Percentiles rank a stretch among this genome's conserved stretches.
These are phyloP conservation scores for Neonectria sp. DNA, from an alignment of 2,329 filamentous ascomycete genomes.

Conservation along the genomic window DNA sequence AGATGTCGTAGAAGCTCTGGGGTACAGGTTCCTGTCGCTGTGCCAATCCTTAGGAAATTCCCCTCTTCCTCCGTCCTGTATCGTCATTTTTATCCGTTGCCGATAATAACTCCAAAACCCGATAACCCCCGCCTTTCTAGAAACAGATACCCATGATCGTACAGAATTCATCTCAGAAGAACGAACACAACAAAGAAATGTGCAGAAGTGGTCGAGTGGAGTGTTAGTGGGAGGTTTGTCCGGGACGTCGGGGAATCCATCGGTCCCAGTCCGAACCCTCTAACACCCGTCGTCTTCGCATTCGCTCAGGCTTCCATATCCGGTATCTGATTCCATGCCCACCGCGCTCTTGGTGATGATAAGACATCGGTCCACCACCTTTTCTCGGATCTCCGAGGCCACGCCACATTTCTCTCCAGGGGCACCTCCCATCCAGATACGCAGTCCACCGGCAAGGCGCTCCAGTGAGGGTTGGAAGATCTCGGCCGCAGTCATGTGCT, in stretches of 20 bases:
- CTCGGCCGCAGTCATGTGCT: conserved; percentile 63
- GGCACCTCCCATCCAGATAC: conserved; percentile 73
- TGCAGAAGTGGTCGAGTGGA: conserved; percentile 35
- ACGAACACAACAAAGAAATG: conserved; percentile 23
- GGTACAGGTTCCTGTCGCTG: conserved; percentile 32
- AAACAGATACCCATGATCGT: conserved; percentile 47
- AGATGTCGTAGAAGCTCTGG: conserved; percentile 39
- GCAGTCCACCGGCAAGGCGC: conserved; percentile 69
- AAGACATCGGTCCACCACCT: conserved; percentile 70
- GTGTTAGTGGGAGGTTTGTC: conserved; percentile 8
- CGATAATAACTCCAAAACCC: conserved; percentile 44
- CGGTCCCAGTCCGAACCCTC: conserved; percentile 27
- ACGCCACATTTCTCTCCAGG: conserved; percentile 67
- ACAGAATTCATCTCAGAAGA: conserved; percentile 44
- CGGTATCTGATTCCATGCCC: conserved; percentile 73
- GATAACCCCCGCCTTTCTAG: conserved; percentile 42
- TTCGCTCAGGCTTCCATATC: conserved; percentile 72
- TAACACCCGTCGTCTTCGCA: conserved; percentile 55
- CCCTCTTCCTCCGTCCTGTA: conserved; percentile 40
- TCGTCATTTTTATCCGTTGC: conserved; percentile 44
- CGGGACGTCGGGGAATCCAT: not conserved
- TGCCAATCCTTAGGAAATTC: conserved; percentile 29
- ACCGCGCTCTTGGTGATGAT: conserved; percentile 69
- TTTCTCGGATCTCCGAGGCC: conserved; percentile 64
- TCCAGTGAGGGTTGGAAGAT: conserved; percentile 67